Base-by-base conservation (phyloP, 345 rosid species). In the Erysimum cheiranthoides region DNA sequence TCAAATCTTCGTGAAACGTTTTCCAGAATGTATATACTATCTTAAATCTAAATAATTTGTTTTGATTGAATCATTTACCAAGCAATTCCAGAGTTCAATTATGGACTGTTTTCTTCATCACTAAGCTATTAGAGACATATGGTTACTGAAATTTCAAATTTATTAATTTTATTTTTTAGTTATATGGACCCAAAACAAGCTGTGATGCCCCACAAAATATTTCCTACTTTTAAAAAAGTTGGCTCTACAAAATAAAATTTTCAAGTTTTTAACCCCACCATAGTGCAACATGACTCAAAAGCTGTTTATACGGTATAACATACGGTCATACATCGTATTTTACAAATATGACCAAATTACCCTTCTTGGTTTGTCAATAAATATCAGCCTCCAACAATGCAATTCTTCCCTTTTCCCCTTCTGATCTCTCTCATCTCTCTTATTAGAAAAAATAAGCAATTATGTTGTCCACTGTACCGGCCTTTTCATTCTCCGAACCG, bases 391-490 rank as follows among this genome's bases (percentile, higher is more conserved):
- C 89, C 86, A 25, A 81, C 70, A 66, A 84, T 76, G 87, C 97
- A 82, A 64, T 86, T 89, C 93, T 89, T 91, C 96, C 97, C 96
- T 93, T 83, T 89, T 90, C 83, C 85, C 75, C 89, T 90, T 81
- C 89, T 85, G 75, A 53, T 85, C 70, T 79, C 40, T 69, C 78
- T 78, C 78, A 73, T 58, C 82, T 79, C 12, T 78, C 75, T 80
- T 80, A 63, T 53, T 70, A 18, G 32, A 17, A 28, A 68, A 52
- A 72, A 47, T 66, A 45, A 66, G 68, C 67, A 42, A 75, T 72
- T 78, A 90, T 88, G 96, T 21, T 80, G 82, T 85, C 89, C 57
- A 31, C 93, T 75, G 61, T 79, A 64, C 87, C 90, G 66, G 83
- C 86, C 68, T 14, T 65, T 67, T 54, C 81, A 30, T 57, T 81